Evolutionary conservation across 2,329 filamentous ascomycete genomes (phyloP).

Genomic region (Diaporthe eres): DNA sequence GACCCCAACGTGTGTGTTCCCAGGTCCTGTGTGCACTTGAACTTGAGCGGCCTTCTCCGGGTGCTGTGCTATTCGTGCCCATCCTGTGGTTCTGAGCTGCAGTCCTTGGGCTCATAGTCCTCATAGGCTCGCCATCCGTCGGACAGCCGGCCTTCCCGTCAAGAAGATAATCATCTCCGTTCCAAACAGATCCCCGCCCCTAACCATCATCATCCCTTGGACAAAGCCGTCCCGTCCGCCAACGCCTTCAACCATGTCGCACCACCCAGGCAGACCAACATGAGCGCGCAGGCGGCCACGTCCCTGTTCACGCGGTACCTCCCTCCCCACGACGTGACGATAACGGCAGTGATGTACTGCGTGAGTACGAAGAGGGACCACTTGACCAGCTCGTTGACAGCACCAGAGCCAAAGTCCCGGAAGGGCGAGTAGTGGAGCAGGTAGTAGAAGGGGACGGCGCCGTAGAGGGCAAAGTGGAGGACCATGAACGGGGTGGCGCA

Average conservation of each 20-base stretch:
- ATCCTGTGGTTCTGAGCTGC: background rate
- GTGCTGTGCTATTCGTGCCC: background rate
- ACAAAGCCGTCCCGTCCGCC: background rate
- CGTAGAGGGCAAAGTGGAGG: conserved; percentile 39
- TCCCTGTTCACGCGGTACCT: conserved; percentile 34
- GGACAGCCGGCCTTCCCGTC: background rate
- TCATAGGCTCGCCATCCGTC: background rate
- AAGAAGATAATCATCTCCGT: background rate
- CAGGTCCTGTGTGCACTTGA: background rate
- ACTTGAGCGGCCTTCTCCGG: background rate
- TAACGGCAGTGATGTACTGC: conserved; percentile 36
- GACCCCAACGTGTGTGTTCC: background rate
- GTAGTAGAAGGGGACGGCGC: conserved; percentile 37
- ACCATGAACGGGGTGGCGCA: conserved; percentile 31
- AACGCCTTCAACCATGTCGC: conserved; percentile 6
- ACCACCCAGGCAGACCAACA: conserved; percentile 4
- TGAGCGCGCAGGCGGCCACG: background rate
- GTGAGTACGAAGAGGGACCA: conserved; percentile 36
- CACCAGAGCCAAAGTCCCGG: conserved; percentile 15
- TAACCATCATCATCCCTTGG: background rate
- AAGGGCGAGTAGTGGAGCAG: conserved; percentile 40
- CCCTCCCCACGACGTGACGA: conserved; percentile 22
- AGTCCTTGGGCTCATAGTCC: background rate
- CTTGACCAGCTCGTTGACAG: conserved; percentile 13
- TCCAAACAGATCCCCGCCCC: background rate